Conservation (phyloP, 352 stramenopile species). For the Phytophthora europaea region DNA sequence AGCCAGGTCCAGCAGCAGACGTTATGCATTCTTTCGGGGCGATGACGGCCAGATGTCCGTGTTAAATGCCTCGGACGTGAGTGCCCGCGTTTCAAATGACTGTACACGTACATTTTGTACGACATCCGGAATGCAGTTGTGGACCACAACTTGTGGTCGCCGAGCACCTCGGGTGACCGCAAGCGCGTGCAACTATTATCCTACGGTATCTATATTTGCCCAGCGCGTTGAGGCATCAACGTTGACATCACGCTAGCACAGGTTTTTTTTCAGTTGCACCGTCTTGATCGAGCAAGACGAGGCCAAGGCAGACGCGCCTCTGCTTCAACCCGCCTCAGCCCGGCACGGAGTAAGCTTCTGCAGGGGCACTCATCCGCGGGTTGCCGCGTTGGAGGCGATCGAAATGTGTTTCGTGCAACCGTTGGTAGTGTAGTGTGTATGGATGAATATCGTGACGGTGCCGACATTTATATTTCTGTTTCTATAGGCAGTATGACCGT, state of each 20-base stretch:
- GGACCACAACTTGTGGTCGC: neutral
- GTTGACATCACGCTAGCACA: neutral
- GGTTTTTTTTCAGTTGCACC: slow-evolving; percentile 8
- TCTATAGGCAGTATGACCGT: neutral
- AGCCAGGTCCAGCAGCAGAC: neutral
- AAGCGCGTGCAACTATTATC: neutral
- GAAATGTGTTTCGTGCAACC: too few species aligned
- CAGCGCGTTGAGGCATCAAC: neutral
- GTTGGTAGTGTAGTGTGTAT: too few species aligned
- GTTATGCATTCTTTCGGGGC: slow-evolving; percentile 6
- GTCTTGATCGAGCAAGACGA: neutral
- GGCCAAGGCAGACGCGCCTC: slow-evolving; percentile 2
- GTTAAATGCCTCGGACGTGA: slow-evolving; percentile 15
- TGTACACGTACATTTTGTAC: neutral
- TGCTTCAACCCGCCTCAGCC: slow-evolving; percentile 4
- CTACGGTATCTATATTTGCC: too few species aligned
- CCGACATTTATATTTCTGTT: neutral
- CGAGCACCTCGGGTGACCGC: neutral
- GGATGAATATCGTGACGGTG: neutral
- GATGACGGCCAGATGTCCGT: neutral
- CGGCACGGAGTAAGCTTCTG: neutral
- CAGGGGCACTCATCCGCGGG: slow-evolving; percentile 5
- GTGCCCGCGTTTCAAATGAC: slow-evolving; percentile 21
- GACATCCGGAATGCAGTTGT: slow-evolving; percentile 16
- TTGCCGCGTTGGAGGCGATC: neutral